Conservation (phyloP, 495 filamentous ascomycete genomes). For the Bathelium albidoporum region DNA sequence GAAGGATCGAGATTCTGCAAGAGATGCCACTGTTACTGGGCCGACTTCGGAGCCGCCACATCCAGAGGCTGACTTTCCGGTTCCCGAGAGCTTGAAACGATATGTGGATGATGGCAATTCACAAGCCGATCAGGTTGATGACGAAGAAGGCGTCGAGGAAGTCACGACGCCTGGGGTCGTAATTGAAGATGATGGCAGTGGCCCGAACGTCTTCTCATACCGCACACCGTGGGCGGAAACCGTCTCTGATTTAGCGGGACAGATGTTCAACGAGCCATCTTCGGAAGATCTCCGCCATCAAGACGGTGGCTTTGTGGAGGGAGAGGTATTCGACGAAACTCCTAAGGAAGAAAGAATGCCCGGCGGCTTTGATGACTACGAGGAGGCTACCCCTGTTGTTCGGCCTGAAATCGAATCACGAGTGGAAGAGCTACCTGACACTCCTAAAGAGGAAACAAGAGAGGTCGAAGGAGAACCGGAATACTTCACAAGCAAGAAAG, state of each 20-base stretch:
- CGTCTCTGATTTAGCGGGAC: slow-evolving; percentile 19
- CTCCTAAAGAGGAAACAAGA: not conserved
- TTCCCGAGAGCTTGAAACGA: not conserved
- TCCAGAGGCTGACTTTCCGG: not conserved
- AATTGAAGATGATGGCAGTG: slow-evolving; percentile 11
- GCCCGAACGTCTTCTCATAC: slow-evolving; percentile 10
- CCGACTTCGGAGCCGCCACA: not conserved
- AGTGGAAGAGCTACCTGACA: not conserved
- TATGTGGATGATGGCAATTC: not conserved
- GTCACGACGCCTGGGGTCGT: slow-evolving; percentile 8
- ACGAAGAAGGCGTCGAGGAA: slow-evolving; percentile 16
- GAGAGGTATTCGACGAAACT: slow-evolving; percentile 15
- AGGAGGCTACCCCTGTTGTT: not conserved
- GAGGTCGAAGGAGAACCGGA: not conserved
- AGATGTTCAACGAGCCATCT: slow-evolving; percentile 6
- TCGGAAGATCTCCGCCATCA: not conserved
- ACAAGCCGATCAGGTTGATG: not conserved
- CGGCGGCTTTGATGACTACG: slow-evolving; percentile 24
- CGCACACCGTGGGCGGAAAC: slow-evolving; percentile 21
- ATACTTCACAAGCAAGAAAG: not conserved
- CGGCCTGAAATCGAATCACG: not conserved
- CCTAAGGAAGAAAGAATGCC: slow-evolving; percentile 18
- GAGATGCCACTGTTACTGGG: not conserved
- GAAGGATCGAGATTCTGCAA: not conserved
- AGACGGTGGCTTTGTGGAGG: slow-evolving; percentile 21